Evolutionary conservation across 169 alveolate genomes (phyloP).

Genomic region (Babesia bovis): DNA sequence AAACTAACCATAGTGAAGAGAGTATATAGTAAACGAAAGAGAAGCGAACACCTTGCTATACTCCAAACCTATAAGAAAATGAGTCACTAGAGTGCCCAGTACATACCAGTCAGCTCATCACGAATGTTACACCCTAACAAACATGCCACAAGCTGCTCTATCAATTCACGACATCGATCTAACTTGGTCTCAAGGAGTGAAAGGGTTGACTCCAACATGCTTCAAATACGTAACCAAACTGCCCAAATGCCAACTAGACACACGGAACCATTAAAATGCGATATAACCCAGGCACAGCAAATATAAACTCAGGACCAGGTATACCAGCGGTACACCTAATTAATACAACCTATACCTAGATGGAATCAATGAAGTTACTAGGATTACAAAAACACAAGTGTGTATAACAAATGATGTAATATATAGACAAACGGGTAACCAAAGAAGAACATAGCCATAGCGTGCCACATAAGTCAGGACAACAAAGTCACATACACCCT

Average conservation of each 20-base stretch:
- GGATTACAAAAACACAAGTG: no score
- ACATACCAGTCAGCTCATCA: constrained; percentile 39
- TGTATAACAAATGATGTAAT: no score
- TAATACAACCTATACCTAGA: no score
- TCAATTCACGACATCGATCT: constrained; percentile 9
- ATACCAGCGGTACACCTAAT: background rate
- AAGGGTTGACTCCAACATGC: constrained; percentile 20
- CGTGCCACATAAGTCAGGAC: constrained; percentile 39
- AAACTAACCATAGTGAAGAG: constrained; percentile 50
- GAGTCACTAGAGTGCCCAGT: no score
- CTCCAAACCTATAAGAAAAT: constrained; percentile 32
- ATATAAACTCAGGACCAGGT: background rate
- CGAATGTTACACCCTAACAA: background rate
- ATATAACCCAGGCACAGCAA: no score
- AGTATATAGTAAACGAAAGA: constrained; percentile 48
- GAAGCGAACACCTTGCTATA: constrained; percentile 56
- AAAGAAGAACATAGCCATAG: background rate
- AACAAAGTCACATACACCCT: background rate
- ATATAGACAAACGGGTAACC: no score
- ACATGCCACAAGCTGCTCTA: constrained; percentile 35
- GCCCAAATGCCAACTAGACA: background rate
- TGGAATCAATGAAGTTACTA: no score
- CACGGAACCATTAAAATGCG: no score
- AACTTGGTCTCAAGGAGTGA: constrained; percentile 14
- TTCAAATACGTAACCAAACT: background rate